phyloP scores from a whole-genome alignment of 306 rosid genomes.

The Citrullus colocynthis region DNA sequence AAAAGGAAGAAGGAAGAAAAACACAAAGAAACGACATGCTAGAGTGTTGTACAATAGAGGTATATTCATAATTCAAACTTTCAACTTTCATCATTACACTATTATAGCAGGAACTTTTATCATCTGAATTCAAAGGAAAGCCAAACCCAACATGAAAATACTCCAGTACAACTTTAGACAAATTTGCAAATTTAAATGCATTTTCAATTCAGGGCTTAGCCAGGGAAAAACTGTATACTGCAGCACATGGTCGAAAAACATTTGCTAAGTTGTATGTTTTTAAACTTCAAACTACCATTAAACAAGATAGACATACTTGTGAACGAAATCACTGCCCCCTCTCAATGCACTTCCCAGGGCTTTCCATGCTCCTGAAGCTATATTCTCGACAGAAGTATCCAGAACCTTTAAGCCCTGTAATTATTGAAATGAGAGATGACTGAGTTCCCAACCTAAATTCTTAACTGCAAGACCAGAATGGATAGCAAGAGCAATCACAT shows the following conservation, averaged over 20 bases:
- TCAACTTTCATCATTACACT: background rate
- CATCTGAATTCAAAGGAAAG: background rate
- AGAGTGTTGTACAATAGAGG: background rate
- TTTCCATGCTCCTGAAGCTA: constrained; percentile 95
- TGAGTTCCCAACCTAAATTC: background rate
- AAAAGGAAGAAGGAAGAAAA: background rate
- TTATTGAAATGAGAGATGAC: constrained; percentile 6
- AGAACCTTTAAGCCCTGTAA: constrained; percentile 70
- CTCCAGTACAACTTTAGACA: background rate
- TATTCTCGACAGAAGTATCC: constrained; percentile 83
- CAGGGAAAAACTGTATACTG: background rate
- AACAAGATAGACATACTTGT: constrained; percentile 37
- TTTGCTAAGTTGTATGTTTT: background rate
- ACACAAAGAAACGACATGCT: background rate
- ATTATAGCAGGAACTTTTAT: background rate
- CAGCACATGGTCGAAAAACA: background rate
- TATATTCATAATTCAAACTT: background rate
- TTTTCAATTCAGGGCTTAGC: background rate
- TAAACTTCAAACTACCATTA: background rate
- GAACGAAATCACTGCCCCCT: constrained; percentile 67
- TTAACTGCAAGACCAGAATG: background rate
- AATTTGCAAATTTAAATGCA: background rate
- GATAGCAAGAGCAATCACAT: background rate
- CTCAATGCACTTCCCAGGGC: constrained; percentile 82
- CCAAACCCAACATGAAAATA: background rate